Evolutionary conservation across 2,329 filamentous ascomycete species (phyloP).

Genomic region (Teratosphaeria destructans): DNA sequence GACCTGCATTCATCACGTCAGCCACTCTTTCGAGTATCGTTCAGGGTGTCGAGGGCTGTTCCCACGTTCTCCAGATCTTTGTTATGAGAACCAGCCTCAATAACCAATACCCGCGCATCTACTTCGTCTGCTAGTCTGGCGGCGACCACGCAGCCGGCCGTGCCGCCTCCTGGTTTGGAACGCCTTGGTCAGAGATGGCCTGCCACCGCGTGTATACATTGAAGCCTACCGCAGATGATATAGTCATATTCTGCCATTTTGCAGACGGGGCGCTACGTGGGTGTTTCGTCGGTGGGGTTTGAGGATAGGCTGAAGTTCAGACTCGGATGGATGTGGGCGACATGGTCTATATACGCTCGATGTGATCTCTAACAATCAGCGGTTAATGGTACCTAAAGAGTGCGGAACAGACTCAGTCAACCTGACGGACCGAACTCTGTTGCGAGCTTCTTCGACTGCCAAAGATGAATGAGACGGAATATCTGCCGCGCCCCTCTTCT

Average conservation of each 20-base stretch:
- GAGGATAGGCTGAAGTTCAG: neutral
- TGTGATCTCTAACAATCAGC: neutral
- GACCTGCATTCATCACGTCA: neutral
- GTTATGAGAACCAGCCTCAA: neutral
- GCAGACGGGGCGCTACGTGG: neutral
- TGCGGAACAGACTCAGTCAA: neutral
- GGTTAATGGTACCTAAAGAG: neutral
- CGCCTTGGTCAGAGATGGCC: neutral
- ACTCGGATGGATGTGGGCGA: neutral
- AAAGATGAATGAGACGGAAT: neutral
- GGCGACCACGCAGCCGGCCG: neutral
- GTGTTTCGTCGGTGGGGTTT: neutral
- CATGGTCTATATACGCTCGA: neutral
- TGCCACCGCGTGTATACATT: neutral
- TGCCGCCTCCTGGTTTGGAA: neutral
- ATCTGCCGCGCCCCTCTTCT: neutral
- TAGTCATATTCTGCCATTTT: neutral
- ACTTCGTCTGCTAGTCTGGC: neutral
- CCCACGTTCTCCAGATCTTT: neutral
- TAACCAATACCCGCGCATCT: neutral
- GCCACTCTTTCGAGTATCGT: neutral
- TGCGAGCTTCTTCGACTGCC: neutral
- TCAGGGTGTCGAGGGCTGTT: neutral
- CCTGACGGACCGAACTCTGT: neutral
- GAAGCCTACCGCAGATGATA: neutral